phyloP scores from a whole-genome alignment of 169 alveolate species.

The Sarcocystis neurona region DNA sequence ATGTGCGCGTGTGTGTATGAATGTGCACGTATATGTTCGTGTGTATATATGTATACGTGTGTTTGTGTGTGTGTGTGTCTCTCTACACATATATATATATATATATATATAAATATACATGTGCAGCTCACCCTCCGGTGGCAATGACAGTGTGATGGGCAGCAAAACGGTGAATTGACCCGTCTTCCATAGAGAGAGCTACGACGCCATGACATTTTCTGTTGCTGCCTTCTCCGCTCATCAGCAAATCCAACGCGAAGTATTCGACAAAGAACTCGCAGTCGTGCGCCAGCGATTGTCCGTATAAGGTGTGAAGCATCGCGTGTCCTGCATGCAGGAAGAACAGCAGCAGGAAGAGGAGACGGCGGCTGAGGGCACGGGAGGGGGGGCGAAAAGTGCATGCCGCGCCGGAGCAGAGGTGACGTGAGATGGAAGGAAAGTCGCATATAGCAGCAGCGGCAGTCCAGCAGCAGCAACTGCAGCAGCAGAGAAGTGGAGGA shows the following conservation, averaged over 20 bases:
- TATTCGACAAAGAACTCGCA: slow-evolving; percentile 96
- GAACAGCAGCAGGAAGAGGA: neutral
- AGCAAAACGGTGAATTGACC: slow-evolving; percentile 94
- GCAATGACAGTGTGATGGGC: slow-evolving; percentile 94
- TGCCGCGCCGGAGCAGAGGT: neutral
- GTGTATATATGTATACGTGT: neutral
- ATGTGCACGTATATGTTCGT: too few relatives aligned
- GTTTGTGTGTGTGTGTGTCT: neutral
- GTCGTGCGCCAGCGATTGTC: slow-evolving; percentile 86
- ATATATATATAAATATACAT: neutral
- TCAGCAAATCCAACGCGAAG: slow-evolving; percentile 94
- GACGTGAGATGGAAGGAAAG: neutral
- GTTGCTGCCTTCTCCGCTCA: slow-evolving; percentile 80
- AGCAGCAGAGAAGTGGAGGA: too few relatives aligned
- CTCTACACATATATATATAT: neutral
- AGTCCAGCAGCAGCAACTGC: slow-evolving; percentile 15
- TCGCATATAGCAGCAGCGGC: slow-evolving; percentile 18
- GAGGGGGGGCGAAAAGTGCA: neutral
- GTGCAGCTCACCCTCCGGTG: slow-evolving; percentile 92
- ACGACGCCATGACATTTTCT: slow-evolving; percentile 89
- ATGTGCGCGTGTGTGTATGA: neutral
- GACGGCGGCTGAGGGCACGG: too few relatives aligned
- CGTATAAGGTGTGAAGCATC: slow-evolving; percentile 96
- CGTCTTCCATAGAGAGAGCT: slow-evolving; percentile 94
- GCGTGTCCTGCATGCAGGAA: slow-evolving; percentile 88